Evolutionary conservation across 139 green algal genomes (phyloP).

Genomic region (Chlorella sp.): DNA sequence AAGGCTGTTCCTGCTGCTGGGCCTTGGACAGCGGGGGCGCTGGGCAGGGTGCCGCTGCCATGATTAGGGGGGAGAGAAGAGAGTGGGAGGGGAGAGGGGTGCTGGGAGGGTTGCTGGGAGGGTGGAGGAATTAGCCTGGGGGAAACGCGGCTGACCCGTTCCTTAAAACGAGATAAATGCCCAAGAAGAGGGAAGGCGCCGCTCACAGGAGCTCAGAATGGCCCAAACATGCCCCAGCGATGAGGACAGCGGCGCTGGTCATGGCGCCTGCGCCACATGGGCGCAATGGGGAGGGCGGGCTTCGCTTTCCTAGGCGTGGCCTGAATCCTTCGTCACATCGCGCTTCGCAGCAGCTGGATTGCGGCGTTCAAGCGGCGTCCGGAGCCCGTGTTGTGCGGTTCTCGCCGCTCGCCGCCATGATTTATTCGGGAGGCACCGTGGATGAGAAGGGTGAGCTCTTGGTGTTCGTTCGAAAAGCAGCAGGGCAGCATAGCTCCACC

Average conservation of each 20-base stretch:
- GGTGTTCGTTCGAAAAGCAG: background rate
- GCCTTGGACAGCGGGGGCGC: background rate
- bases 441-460: background rate
- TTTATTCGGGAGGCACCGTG: conserved; percentile 6
- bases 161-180: no score
- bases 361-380: no score
- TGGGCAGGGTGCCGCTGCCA: background rate
- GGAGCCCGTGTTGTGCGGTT: background rate
- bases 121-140: background rate
- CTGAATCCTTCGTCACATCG: no score
- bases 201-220: no score
- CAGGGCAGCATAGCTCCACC: background rate
- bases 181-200: no score
- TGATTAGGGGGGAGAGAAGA: background rate
- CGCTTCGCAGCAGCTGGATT: no score
- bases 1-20: background rate
- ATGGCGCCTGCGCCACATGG: no score
- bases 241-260: background rate
- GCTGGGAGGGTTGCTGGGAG: background rate
- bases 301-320: background rate
- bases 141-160: no score
- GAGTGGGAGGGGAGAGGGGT: background rate
- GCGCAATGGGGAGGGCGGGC: background rate
- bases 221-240: no score
- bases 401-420: conserved; percentile 10